These are phyloP conservation scores for Boletus rex-veris DNA, from an alignment of 768 basidiomycete species.

Conservation along the genomic window DNA sequence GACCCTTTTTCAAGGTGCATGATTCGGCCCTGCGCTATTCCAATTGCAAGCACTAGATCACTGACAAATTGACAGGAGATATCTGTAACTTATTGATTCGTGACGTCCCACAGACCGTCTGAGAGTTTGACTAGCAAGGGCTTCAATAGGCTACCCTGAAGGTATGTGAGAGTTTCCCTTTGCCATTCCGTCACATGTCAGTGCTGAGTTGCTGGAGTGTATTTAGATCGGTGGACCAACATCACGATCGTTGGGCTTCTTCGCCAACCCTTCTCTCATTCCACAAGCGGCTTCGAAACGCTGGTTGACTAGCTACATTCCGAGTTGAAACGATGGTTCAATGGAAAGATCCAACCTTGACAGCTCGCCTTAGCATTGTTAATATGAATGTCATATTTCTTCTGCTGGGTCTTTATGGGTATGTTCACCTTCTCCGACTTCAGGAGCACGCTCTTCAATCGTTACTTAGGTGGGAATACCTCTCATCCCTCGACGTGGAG, in stretches of 20 bases:
- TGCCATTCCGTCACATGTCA: not conserved
- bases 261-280: not conserved
- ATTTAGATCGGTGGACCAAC: not conserved
- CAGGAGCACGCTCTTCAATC: not conserved
- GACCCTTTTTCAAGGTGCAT: not conserved
- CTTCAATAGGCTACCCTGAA: not conserved
- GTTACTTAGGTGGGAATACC: constrained; percentile 25
- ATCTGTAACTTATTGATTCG: not conserved
- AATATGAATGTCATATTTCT: constrained; percentile 13
- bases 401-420: constrained; percentile 24
- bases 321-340: constrained; percentile 16
- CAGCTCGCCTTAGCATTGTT: not conserved
- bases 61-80: too few species aligned
- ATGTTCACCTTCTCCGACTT: not conserved
- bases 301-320: not conserved
- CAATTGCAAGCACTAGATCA: too few species aligned
- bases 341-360: constrained; percentile 13
- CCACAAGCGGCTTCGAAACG: not conserved
- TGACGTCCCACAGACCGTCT: not conserved
- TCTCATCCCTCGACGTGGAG: constrained; percentile 19
- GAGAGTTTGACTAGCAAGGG: not conserved
- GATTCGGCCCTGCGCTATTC: not conserved
- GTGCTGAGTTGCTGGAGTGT: not conserved
- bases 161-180: constrained; percentile 7
- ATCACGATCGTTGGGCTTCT: not conserved